Base-by-base conservation (phyloP, 2,329 filamentous ascomycete genomes). In the Fusarium fujikuroi region DNA sequence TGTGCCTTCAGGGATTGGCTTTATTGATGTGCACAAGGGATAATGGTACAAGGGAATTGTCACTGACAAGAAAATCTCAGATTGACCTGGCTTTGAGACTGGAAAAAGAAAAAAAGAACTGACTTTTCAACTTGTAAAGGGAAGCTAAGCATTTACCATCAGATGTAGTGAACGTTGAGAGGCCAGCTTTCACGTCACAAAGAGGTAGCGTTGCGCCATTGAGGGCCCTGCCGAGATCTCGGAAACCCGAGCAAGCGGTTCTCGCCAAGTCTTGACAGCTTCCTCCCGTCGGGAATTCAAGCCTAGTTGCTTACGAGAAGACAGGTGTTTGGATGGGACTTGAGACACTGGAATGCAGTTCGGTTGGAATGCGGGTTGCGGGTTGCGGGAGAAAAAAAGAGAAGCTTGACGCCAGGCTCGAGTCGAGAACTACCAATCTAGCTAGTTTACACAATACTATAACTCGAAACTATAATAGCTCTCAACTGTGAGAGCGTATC, bases 291-390 rank as follows among this genome's bases (percentile, higher is more conserved):
- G 21, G 42, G 25, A 21, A 28, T 28, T 28, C 44, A 28, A 47
- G 44, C 44, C 44, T 47, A 28, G 44, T 46, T 21, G 18, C 25
- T 46, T 46, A 19, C 14, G 5, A 14, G 30, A 11, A 44, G 30
- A 23, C 19, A 28, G n/a, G 23, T 47, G 25, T 30, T 44, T 42
- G 64, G 39, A 23, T 52, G 54, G 37, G 46, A 53, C 70, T 63
- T 43, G 25, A 52, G n/a, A 52, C 42, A 50, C 58, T 54, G 66
- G 66, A 63, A 69, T 63, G 57, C 9, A 56, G n/a, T 42, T 28
- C 15, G n/a, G 23, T 63, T 56, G 63, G 66, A 69, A 69, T 69
- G 65, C n/a, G n/a, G n/a, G n/a, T n/a, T n/a, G n/a, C 52, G 66
- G 65, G 65, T 39, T 46, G 44, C 44, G 59, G 65, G 43, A 47